These are phyloP conservation scores for Capsella bursapastoris DNA, from an alignment of 345 rosid species.

Conservation along the genomic window DNA sequence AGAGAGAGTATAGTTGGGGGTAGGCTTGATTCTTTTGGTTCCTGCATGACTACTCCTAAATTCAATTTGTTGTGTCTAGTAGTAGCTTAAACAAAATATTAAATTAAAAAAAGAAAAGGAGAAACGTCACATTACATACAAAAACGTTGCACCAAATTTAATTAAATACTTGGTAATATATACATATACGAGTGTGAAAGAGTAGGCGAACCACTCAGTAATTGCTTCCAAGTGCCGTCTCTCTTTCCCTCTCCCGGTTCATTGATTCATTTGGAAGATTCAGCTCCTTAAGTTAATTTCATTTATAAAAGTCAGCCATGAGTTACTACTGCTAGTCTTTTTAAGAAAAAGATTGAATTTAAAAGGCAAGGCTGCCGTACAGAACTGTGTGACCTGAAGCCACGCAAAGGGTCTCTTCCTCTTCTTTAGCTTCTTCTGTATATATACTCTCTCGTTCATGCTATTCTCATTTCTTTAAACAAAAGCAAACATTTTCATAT, in stretches of 20 bases:
- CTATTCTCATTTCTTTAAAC: constrained; percentile 34
- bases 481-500: background rate
- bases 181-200: constrained; percentile 26
- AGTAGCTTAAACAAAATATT: background rate
- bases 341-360: background rate
- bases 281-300: background rate
- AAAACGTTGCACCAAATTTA: constrained; percentile 38
- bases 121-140: constrained; percentile 39
- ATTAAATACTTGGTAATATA: background rate
- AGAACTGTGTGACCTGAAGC: constrained; percentile 29
- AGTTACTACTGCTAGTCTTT: background rate
- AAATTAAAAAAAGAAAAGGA: constrained; percentile 32
- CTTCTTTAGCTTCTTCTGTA: constrained; percentile 35
- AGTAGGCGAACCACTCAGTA: constrained; percentile 45
- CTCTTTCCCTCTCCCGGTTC: constrained; percentile 31
- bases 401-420: constrained; percentile 45
- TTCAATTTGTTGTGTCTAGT: background rate
- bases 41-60: constrained; percentile 35
- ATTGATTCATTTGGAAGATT: constrained; percentile 28
- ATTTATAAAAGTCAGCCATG: constrained; percentile 28
- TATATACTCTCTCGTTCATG: constrained; percentile 8
- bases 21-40: constrained; percentile 46
- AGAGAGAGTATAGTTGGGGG: constrained; percentile 22
- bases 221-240: constrained; percentile 48
- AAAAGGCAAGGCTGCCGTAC: constrained; percentile 21